Evolutionary conservation across 2,329 filamentous ascomycete species (phyloP).

Genomic region (Myriosclerotinia duriaeana): DNA sequence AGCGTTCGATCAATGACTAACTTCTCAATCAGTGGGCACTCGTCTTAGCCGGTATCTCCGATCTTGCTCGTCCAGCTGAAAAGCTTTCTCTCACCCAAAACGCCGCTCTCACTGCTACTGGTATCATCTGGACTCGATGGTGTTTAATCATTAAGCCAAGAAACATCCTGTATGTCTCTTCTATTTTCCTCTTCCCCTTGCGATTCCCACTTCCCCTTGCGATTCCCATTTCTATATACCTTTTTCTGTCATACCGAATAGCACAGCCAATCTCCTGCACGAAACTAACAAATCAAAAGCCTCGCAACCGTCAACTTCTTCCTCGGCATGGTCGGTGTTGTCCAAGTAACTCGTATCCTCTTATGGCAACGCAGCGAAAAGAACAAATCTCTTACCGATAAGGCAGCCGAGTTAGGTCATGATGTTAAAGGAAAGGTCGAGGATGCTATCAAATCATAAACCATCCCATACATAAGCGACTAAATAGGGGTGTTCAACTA

Average conservation of each 20-base stretch:
- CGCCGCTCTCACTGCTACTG: conserved; percentile 82
- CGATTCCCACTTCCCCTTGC: too few species aligned
- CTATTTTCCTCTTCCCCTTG: neutral
- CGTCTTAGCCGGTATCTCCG: conserved; percentile 86
- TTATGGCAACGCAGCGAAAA: conserved; percentile 62
- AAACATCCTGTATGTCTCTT: conserved; percentile 73
- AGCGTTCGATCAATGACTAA: conserved; percentile 1
- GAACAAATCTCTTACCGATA: conserved; percentile 41
- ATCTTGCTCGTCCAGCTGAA: conserved; percentile 87
- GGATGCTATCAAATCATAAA: conserved; percentile 42
- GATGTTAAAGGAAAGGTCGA: conserved; percentile 39
- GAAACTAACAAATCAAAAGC: conserved; percentile 44
- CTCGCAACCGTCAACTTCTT: conserved; percentile 98
- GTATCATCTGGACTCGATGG: conserved; percentile 97
- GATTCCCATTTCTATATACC: conserved; percentile 27
- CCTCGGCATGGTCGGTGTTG: conserved; percentile 81
- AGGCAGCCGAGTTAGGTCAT: conserved; percentile 28
- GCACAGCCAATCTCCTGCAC: neutral
- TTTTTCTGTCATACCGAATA: conserved; percentile 25
- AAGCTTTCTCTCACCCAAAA: conserved; percentile 94
- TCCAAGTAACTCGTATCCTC: conserved; percentile 78
- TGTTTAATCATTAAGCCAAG: conserved; percentile 94
- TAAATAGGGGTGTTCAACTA: neutral
- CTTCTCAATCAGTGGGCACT: conserved; percentile 66
- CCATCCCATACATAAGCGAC: neutral